Evolutionary conservation across 805 yeast genomes (phyloP), one percentile per base, ranked within the genome.

Genomic region (Suhomyces faveliae): DNA sequence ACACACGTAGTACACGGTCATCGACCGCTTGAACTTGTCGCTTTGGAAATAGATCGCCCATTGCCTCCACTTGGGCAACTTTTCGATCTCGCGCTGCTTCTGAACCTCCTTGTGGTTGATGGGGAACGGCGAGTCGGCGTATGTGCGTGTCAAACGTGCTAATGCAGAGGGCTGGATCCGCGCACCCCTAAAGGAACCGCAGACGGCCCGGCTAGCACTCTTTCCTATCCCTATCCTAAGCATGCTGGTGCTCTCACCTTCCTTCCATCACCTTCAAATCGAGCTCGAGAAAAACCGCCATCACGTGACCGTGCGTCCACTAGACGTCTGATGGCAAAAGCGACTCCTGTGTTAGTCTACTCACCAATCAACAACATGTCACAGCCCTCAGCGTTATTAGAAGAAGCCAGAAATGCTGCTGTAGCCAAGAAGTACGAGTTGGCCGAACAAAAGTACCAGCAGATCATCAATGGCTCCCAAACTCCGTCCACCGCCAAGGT

Each of bases 1-100:
- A n/a, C 78, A 80, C 37, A 87, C 60, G 52, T 85, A 79, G 60
- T 76, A 81, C 55, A 80, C 79, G 5, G 90, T 83, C 73, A 85
- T 73, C 8, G 60, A 57, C 56, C 77, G 81, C 51, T 80, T 78
- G 65, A 85, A 85, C 45, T 77, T 75, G 46, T 77, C 76, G 2
- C 85, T 75, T 46, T 83, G 63, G 45, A 66, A 60, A 51, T 71
- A 71, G n/a, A 52, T 50, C 4, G 69, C 74, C 73, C 74, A 73
- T 44, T 67, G 71, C 47, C 64, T 60, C 62, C 66, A 68, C 45
- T 61, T 64, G 5, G 76, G 74, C 35, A 70, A 52, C 24, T 58
- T 54, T 42, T 63, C 66, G 12, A 59, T 35, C 23, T 60, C 61
- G 44, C 63, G 57, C 44, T 66, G 53, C 35, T 63, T 59, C 45